phyloP scores from a whole-genome alignment of 2,329 filamentous ascomycete genomes.

The Neofusicoccum kwambonambiense region DNA sequence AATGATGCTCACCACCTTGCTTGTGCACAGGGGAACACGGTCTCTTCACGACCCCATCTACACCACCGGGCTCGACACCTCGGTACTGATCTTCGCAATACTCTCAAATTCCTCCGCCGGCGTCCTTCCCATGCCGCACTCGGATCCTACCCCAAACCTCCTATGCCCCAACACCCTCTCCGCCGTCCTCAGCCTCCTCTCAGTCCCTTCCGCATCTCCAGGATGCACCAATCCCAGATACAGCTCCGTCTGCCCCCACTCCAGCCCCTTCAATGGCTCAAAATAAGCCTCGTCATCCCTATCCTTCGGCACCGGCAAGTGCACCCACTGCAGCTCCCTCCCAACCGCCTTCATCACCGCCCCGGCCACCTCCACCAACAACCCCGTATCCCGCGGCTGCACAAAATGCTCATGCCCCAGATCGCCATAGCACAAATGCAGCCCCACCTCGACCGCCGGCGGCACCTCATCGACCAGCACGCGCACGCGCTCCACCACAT shows the following conservation, averaged over 20 bases:
- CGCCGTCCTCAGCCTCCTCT: neutral
- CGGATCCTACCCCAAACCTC: neutral
- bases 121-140: constrained; percentile 37
- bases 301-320: constrained; percentile 35
- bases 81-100: constrained; percentile 22
- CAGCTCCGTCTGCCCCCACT: neutral
- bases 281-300: constrained; percentile 8
- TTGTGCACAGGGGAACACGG: no score
- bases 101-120: constrained; percentile 29
- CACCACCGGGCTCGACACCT: neutral
- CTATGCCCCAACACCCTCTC: neutral
- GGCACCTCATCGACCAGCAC: constrained; percentile 33
- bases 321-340: constrained; percentile 41
- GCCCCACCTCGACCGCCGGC: constrained; percentile 41
- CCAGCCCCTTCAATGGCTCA: neutral
- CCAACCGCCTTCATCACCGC: constrained; percentile 28
- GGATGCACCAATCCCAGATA: constrained; percentile 9
- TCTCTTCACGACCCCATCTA: no score
- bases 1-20: no score
- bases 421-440: constrained; percentile 53
- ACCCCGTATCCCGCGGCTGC: constrained; percentile 38
- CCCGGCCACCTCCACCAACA: constrained; percentile 41
- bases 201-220: constrained; percentile 1
- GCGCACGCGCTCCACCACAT: constrained; percentile 35
- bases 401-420: constrained; percentile 44